A percentile compares a stretch with the other conserved stretches of the same genome.
Evolutionary conservation across 1,284 basidiomycete species (phyloP).

Genomic region (Trichosporon sp.): DNA sequence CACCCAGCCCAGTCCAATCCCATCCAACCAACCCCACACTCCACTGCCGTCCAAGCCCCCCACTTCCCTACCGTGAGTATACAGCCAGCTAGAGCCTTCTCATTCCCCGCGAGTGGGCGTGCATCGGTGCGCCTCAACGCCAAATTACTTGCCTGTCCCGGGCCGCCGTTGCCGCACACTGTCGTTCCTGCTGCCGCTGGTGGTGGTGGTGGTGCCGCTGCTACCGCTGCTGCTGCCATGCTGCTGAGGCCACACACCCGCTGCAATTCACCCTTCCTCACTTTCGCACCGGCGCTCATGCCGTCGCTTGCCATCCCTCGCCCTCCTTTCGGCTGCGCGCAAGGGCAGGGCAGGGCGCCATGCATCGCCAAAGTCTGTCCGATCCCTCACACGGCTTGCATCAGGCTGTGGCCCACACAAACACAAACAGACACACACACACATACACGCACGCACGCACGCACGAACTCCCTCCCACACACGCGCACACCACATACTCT

Average conservation of each 20-base stretch:
- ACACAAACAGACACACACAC: background rate
- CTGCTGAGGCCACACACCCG: background rate
- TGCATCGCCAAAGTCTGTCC: background rate
- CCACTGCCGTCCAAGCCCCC: background rate
- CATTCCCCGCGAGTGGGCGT: too few relatives aligned
- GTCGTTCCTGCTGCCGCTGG: background rate
- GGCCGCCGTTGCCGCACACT: too few relatives aligned
- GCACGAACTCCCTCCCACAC: too few relatives aligned
- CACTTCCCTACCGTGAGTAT: background rate
- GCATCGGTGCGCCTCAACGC: too few relatives aligned
- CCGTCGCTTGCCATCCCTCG: background rate
- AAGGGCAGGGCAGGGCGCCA: too few relatives aligned
- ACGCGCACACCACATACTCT: too few relatives aligned
- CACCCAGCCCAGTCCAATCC: background rate
- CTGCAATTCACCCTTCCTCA: background rate
- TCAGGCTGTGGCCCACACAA: background rate
- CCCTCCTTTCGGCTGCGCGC: background rate
- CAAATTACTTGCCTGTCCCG: too few relatives aligned
- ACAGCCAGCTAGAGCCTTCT: background rate
- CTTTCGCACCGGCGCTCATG: background rate
- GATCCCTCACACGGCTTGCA: background rate
- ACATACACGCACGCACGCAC: too few relatives aligned
- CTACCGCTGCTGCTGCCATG: too few relatives aligned
- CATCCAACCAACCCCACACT: background rate
- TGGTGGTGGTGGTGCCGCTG: too few relatives aligned